These are phyloP conservation scores for Brettanomyces nanus DNA, from an alignment of 805 yeast genomes.

Conservation along the genomic window DNA sequence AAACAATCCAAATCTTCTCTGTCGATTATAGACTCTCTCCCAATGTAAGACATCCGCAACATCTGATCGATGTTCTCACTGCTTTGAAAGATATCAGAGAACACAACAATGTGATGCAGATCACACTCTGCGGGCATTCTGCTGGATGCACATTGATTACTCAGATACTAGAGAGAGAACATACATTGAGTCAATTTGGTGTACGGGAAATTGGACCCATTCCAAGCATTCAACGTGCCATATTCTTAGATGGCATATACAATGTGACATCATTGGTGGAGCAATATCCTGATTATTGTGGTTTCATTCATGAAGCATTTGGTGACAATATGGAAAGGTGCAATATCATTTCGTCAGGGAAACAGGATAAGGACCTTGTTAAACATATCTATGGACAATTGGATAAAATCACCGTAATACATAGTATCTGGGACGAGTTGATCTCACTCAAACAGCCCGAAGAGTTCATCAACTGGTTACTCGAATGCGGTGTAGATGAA, in stretches of 20 bases:
- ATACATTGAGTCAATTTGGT: conserved; percentile 2
- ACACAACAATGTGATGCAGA: conserved; percentile 12
- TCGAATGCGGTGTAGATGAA: conserved; percentile 2
- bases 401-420: conserved; percentile 35
- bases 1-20: conserved; percentile 29
- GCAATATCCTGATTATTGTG: conserved; percentile 54
- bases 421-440: conserved; percentile 63
- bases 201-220: neutral
- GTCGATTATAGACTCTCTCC: conserved; percentile 66
- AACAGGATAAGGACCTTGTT: neutral
- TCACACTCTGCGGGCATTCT: conserved; percentile 60
- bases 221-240: conserved; percentile 17
- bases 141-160: conserved; percentile 67
- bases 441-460: conserved; percentile 43
- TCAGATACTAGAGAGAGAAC: conserved; percentile 35
- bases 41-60: conserved; percentile 51
- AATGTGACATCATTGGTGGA: conserved; percentile 39
- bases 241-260: conserved; percentile 66
- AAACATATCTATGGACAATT: conserved; percentile 6
- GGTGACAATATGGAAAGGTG: conserved; percentile 8
- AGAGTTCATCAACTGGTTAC: conserved; percentile 29
- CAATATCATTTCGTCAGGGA: conserved; percentile 11
- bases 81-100: conserved; percentile 30
- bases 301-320: conserved; percentile 57
- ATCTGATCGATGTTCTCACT: conserved; percentile 43